Evolutionary conservation across 371 early-diverging fungal genomes (phyloP).

Genomic region (Apophysomyces ossiformis): DNA sequence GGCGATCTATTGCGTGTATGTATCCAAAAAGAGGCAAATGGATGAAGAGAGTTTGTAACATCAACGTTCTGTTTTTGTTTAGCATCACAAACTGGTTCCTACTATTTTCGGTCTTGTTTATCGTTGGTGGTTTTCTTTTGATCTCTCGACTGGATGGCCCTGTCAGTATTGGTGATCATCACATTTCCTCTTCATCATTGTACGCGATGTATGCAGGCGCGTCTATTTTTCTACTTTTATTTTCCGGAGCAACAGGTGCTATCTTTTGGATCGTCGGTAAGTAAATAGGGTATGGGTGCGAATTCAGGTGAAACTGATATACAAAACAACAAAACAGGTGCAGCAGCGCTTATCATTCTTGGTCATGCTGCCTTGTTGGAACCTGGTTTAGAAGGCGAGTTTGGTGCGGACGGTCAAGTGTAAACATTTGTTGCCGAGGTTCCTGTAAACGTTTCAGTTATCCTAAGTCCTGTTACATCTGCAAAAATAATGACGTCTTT

Average conservation of each 20-base stretch:
- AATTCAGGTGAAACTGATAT: background rate
- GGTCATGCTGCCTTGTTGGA: conserved; percentile 71
- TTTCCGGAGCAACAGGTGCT: conserved; percentile 67
- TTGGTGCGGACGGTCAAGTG: conserved; percentile 55
- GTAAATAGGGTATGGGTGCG: conserved; percentile 18
- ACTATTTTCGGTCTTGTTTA: conserved; percentile 58
- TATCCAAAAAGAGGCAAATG: conserved; percentile 10
- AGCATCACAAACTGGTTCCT: conserved; percentile 65
- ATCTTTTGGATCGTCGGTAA: conserved; percentile 74
- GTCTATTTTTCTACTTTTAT: conserved; percentile 59
- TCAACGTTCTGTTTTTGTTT: conserved; percentile 1
- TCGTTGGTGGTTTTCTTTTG: conserved; percentile 59
- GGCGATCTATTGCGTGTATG: conserved; percentile 68
- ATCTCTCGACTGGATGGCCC: conserved; percentile 61
- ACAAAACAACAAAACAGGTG: conserved; percentile 39
- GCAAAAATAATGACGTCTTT: too few relatives aligned
- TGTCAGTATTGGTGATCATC: conserved; percentile 46
- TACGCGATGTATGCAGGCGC: conserved; percentile 54
- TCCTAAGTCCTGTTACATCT: too few relatives aligned
- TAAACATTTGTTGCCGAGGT: conserved; percentile 17
- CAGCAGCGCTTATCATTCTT: conserved; percentile 62
- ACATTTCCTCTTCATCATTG: conserved; percentile 54
- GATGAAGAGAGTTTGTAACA: background rate
- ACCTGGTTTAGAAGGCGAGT: conserved; percentile 68
- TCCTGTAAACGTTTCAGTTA: too few relatives aligned